Evolutionary conservation across 2,329 filamentous ascomycete genomes (phyloP).

Genomic region (Aspergillus latus): DNA sequence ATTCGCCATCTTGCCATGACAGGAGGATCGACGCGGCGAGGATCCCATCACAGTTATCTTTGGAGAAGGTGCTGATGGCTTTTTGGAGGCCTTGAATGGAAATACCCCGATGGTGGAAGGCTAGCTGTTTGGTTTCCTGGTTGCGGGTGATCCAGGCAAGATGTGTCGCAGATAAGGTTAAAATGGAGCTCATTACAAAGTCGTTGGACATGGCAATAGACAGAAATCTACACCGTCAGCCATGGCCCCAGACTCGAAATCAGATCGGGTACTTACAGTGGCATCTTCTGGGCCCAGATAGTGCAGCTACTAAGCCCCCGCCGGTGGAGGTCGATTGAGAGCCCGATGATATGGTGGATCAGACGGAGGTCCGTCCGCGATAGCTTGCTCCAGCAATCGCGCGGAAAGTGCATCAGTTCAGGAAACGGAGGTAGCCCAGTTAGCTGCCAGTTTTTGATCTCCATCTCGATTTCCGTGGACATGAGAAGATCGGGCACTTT

Average conservation of each 20-base stretch:
- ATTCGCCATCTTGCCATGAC: constrained; percentile 95
- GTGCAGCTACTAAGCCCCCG: constrained; percentile 81
- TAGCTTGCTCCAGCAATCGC: constrained; percentile 70
- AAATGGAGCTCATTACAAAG: constrained; percentile 91
- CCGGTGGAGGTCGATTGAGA: constrained; percentile 77
- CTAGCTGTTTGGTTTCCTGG: constrained; percentile 79
- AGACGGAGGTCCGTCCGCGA: constrained; percentile 78
- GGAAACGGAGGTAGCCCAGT: constrained; percentile 85
- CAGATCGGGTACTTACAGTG: constrained; percentile 64
- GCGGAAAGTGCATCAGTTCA: constrained; percentile 73
- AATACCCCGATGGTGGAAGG: constrained; percentile 81
- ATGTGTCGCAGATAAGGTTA: constrained; percentile 93
- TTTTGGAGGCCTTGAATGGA: constrained; percentile 86
- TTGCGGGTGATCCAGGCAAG: constrained; percentile 87
- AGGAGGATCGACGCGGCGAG: constrained; percentile 87
- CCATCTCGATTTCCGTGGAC: constrained; percentile 79
- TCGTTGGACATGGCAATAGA: constrained; percentile 76
- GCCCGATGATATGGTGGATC: constrained; percentile 84
- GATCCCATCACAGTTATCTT: constrained; percentile 84
- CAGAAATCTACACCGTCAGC: constrained; percentile 61
- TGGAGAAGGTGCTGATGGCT: constrained; percentile 80
- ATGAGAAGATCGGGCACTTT: constrained; percentile 69
- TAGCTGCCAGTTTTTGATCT: constrained; percentile 78
- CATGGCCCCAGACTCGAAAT: neutral
- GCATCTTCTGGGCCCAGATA: constrained; percentile 89